Evolutionary conservation across 2,329 filamentous ascomycete species (phyloP).

Genomic region (Capronia coronata): DNA sequence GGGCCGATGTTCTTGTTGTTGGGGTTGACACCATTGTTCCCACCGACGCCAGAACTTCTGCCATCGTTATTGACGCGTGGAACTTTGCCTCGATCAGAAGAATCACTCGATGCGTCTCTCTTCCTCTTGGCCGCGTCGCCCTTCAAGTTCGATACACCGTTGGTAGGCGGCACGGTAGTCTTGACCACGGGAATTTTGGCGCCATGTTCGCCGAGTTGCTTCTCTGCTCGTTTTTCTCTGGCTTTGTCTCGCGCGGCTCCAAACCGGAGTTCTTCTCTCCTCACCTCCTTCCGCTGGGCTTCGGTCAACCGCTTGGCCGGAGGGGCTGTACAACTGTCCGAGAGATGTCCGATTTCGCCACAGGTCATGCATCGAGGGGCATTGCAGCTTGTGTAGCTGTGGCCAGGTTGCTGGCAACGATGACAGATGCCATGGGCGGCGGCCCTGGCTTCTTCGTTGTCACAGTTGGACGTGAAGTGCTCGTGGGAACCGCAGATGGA

Average conservation of each 20-base stretch:
- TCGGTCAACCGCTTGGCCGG: conserved; percentile 34
- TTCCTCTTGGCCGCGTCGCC: conserved; percentile 22
- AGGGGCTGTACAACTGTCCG: conserved; percentile 32
- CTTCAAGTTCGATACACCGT: neutral
- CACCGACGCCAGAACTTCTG: conserved; percentile 1
- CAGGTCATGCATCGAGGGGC: conserved; percentile 40
- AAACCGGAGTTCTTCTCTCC: conserved; percentile 36
- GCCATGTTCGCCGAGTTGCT: conserved; percentile 41
- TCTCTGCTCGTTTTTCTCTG: conserved; percentile 36
- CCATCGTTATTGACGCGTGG: conserved; percentile 4
- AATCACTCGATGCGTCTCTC: conserved; percentile 16
- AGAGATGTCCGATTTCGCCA: conserved; percentile 40
- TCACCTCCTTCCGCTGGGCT: conserved; percentile 34
- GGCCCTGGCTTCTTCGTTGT: conserved; percentile 39
- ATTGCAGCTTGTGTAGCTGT: conserved; percentile 36
- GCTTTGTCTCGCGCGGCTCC: conserved; percentile 33
- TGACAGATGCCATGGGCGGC: conserved; percentile 37
- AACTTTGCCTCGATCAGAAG: conserved; percentile 12
- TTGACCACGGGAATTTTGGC: conserved; percentile 38
- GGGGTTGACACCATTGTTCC: neutral
- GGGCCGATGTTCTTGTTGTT: neutral
- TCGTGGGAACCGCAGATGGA: conserved; percentile 42
- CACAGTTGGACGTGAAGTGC: conserved; percentile 42
- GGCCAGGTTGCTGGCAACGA: conserved; percentile 38
- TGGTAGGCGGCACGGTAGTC: conserved; percentile 16